These are phyloP conservation scores for Croton setiger DNA, from an alignment of 441 rosid genomes.

Conservation along the genomic window DNA sequence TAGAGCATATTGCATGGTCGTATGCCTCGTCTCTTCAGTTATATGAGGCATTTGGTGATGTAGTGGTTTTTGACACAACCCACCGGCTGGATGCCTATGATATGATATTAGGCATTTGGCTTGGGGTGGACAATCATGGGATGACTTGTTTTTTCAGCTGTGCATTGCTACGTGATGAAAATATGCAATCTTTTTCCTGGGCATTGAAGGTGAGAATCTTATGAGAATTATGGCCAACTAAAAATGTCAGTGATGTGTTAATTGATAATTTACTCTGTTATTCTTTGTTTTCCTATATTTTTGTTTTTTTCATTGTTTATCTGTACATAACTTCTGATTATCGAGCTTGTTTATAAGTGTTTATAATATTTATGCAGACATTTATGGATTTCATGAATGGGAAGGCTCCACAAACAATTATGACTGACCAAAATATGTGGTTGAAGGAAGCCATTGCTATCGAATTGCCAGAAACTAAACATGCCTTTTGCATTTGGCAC, in stretches of 20 bases:
- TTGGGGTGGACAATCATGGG: constrained; percentile 67
- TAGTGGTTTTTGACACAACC: constrained; percentile 51
- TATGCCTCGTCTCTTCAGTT: constrained; percentile 45
- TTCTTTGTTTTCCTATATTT: neutral
- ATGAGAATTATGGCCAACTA: neutral
- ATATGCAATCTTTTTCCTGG: constrained; percentile 59
- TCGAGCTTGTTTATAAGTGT: neutral
- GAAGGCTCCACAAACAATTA: constrained; percentile 50
- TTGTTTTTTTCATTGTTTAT: neutral
- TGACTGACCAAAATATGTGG: constrained; percentile 62
- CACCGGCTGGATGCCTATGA: constrained; percentile 55
- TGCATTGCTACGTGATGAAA: constrained; percentile 53
- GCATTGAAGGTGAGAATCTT: constrained; percentile 48
- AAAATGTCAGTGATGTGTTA: neutral
- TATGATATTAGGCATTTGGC: constrained; percentile 57
- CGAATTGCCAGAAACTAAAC: constrained; percentile 53
- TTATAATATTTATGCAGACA: constrained; percentile 34
- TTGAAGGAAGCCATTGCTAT: constrained; percentile 52
- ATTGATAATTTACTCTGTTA: constrained; percentile 1
- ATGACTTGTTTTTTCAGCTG: constrained; percentile 48
- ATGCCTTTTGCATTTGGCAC: constrained; percentile 58
- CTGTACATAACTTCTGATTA: neutral
- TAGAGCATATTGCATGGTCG: constrained; percentile 59
- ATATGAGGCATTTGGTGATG: constrained; percentile 59
- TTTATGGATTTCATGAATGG: constrained; percentile 55